A percentile compares a stretch with the other conserved stretches of the same genome.
These are phyloP conservation scores for Poronia punctata DNA, from an alignment of 495 filamentous ascomycete genomes.

Conservation along the genomic window DNA sequence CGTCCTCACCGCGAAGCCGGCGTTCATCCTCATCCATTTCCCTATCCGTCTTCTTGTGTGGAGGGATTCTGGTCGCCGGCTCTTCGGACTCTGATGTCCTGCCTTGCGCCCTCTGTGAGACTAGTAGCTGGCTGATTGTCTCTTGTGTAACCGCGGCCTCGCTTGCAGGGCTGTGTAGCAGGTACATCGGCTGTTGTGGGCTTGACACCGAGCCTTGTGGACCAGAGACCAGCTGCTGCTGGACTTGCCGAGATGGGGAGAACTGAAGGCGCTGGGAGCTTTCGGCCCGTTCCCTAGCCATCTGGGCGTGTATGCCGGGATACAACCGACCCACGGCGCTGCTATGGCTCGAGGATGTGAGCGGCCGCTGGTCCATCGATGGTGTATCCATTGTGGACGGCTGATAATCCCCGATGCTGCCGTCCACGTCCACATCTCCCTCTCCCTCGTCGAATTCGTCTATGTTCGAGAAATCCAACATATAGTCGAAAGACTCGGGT, in stretches of 20 bases:
- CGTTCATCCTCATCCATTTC: slow-evolving; percentile 99
- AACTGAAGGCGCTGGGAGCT: too few species aligned
- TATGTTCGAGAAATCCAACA: slow-evolving; percentile 37
- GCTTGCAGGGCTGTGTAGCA: background rate
- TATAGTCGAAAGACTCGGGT: slow-evolving; percentile 46
- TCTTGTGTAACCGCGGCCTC: too few species aligned
- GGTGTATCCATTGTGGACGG: slow-evolving; percentile 54
- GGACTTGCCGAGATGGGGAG: slow-evolving; percentile 34
- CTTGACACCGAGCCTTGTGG: background rate
- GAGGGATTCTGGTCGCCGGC: slow-evolving; percentile 50
- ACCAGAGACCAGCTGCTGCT: slow-evolving; percentile 16
- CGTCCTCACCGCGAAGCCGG: slow-evolving; percentile 87
- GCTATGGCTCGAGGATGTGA: slow-evolving; percentile 35
- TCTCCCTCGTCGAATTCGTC: too few species aligned
- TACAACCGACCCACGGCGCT: slow-evolving; percentile 64
- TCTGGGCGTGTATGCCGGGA: slow-evolving; percentile 86
- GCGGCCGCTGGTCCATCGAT: too few species aligned
- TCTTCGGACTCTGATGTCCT: slow-evolving; percentile 45
- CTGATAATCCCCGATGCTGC: slow-evolving; percentile 52
- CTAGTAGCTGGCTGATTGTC: slow-evolving; percentile 75
- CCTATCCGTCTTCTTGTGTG: slow-evolving; percentile 75
- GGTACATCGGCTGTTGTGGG: background rate
- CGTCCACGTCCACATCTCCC: slow-evolving; percentile 49
- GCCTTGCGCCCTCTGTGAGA: slow-evolving; percentile 70
- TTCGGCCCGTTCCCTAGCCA: too few species aligned